These are phyloP conservation scores for Abrus pulchellus DNA, from an alignment of 306 rosid genomes.

Conservation along the genomic window DNA sequence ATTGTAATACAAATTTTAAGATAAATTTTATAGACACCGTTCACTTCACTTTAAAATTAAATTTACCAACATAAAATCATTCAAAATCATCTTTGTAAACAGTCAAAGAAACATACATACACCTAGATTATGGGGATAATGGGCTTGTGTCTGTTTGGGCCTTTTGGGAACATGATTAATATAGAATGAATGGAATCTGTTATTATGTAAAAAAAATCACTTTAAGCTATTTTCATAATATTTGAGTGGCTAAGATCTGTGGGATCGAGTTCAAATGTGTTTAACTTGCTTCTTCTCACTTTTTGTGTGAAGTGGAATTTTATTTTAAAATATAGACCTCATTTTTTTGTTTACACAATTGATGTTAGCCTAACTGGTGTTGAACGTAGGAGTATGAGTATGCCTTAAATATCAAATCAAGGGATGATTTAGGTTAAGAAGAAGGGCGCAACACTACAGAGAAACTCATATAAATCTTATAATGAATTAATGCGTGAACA, in stretches of 20 bases:
- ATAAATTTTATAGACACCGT: background rate
- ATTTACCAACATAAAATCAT: background rate
- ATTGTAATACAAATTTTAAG: background rate
- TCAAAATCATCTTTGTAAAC: background rate
- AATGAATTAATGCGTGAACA: background rate
- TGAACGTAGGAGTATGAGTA: background rate
- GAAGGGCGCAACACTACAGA: background rate
- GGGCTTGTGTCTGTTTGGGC: too few species aligned
- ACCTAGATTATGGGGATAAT: too few species aligned
- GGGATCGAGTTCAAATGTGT: background rate
- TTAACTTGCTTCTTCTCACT: background rate
- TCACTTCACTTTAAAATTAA: background rate
- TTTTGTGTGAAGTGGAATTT: background rate
- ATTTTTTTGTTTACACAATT: background rate
- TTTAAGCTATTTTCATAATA: slow-evolving; percentile 3
- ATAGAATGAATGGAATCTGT: background rate
- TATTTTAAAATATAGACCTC: background rate
- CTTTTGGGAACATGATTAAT: background rate
- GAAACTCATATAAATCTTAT: background rate
- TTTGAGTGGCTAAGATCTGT: background rate
- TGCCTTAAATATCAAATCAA: background rate
- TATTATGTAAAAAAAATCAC: background rate
- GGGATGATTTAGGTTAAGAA: background rate
- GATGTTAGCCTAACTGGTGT: background rate
- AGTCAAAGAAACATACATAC: too few species aligned